Evolutionary conservation across 192 early-diverging fungal genomes (phyloP).

Genomic region (Mortierella alpina): DNA sequence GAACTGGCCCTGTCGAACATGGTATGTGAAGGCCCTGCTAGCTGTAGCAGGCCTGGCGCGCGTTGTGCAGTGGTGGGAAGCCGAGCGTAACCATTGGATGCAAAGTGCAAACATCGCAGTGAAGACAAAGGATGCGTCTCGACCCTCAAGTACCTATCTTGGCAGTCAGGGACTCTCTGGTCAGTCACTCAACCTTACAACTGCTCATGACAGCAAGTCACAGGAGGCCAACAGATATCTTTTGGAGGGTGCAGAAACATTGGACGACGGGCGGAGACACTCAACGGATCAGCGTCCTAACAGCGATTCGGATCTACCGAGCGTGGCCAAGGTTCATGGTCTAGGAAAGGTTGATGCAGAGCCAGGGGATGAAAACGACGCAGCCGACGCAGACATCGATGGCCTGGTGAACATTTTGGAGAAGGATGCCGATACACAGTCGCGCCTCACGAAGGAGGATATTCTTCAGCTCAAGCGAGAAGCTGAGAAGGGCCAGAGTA

Average conservation of each 20-base stretch:
- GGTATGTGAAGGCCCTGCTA: slow-evolving; percentile 74
- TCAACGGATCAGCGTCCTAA: background rate
- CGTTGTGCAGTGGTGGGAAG: slow-evolving; percentile 83
- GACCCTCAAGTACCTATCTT: slow-evolving; percentile 35
- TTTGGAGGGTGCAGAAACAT: background rate
- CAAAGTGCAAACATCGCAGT: slow-evolving; percentile 38
- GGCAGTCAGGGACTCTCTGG: slow-evolving; percentile 1
- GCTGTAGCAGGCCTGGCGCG: slow-evolving; percentile 80
- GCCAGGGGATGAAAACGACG: slow-evolving; percentile 6
- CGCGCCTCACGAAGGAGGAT: slow-evolving; percentile 47
- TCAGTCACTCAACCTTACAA: background rate
- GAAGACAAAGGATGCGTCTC: slow-evolving; percentile 34
- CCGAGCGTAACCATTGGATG: slow-evolving; percentile 76
- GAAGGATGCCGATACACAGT: slow-evolving; percentile 23
- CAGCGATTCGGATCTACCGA: background rate
- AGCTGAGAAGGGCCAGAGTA: slow-evolving; percentile 74
- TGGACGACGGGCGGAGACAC: background rate
- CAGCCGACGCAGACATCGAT: slow-evolving; percentile 28
- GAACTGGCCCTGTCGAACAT: slow-evolving; percentile 69
- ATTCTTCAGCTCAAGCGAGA: slow-evolving; percentile 64
- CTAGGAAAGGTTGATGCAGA: background rate
- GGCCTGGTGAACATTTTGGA: slow-evolving; percentile 26
- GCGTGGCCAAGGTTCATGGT: background rate
- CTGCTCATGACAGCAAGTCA: background rate
- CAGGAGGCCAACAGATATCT: background rate